Base-by-base conservation (phyloP, 495 filamentous ascomycete genomes). In the Geoglossum glabrum region DNA sequence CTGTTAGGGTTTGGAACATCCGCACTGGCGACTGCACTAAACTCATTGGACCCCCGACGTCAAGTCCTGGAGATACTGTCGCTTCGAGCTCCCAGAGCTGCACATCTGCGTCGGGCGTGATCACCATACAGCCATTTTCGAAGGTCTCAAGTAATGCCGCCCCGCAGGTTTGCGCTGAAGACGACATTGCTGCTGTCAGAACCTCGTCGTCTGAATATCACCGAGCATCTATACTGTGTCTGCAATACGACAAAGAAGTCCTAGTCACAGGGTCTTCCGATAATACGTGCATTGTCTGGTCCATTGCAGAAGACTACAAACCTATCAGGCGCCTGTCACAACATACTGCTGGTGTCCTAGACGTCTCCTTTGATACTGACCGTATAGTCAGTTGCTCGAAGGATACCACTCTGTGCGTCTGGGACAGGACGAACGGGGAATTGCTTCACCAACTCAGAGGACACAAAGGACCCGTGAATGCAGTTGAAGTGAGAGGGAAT, bases 331-430 rank as follows among this genome's bases (percentile, higher is more conserved):
- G 87, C 38, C 81, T 98, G 19, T 64, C 69, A 13, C 76, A 80
- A 56, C 92, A 98, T 72, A 78, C 74, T 3, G 86, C 86, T 19
- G 92, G 90, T 45, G 90, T 98, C 28, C 76, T 98, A 17, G 92
- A 98, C 67, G 79, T 97, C 5, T 86, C 84, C 64, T 89, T 98
- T 61, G 88, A 98, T 67, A 79, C 86, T 56, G 80, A 84, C 55
- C 83, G 92, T 70, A 95, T 98, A 61, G 82, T 97, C 19, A 95
- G 90, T 26, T 96, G 90, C 72, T 94, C 87, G 61, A 97, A 97
- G 70, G 92, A 98, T 70, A 79, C 81, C 43, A 86, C 77, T 13
- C 89, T 98, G 65, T 88, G 86, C 67, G 79, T 97, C 21, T 98
- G 92, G 92, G 86, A 95, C 62, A 85, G 90, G 52, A 68, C 75